Evolutionary conservation across 805 yeast genomes (phyloP).

Genomic region (Ogataea nitratoaversa): DNA sequence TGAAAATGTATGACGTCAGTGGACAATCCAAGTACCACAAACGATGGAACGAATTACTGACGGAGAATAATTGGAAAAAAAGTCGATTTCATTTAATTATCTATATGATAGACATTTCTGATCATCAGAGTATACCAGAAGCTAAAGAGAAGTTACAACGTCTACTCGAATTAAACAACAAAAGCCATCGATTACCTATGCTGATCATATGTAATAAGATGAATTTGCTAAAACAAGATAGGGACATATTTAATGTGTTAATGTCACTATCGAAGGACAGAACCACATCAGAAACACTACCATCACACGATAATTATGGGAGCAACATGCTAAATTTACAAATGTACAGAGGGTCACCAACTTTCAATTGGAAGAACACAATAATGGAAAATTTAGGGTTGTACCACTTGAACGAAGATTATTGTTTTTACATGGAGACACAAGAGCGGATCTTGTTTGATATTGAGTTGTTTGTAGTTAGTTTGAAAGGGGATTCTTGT

Average conservation of each 20-base stretch:
- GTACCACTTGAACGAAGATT: too few species aligned
- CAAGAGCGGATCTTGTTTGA: too few species aligned
- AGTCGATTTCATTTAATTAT: constrained; percentile 18
- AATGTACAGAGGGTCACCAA: too few species aligned
- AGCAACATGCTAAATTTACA: too few species aligned
- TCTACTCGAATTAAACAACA: constrained; percentile 18
- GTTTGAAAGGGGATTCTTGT: too few species aligned
- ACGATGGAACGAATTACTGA: constrained; percentile 20
- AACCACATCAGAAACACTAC: neutral
- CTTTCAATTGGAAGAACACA: too few species aligned
- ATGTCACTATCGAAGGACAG: too few species aligned
- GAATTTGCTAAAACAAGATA: constrained; percentile 16
- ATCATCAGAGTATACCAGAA: constrained; percentile 22
- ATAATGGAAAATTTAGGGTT: too few species aligned
- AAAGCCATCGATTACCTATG: constrained; percentile 18
- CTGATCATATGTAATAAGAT: constrained; percentile 29
- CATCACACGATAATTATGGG: too few species aligned
- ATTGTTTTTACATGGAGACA: too few species aligned
- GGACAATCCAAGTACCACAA: constrained; percentile 27
- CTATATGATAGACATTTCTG: constrained; percentile 29
- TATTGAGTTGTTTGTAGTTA: too few species aligned
- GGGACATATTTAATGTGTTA: neutral
- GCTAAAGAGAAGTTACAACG: constrained; percentile 20
- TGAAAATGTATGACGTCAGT: constrained; percentile 27
- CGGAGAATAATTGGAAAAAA: neutral